Evolutionary conservation across 768 basidiomycete genomes (phyloP).

Genomic region (Termitomyces sp.): DNA sequence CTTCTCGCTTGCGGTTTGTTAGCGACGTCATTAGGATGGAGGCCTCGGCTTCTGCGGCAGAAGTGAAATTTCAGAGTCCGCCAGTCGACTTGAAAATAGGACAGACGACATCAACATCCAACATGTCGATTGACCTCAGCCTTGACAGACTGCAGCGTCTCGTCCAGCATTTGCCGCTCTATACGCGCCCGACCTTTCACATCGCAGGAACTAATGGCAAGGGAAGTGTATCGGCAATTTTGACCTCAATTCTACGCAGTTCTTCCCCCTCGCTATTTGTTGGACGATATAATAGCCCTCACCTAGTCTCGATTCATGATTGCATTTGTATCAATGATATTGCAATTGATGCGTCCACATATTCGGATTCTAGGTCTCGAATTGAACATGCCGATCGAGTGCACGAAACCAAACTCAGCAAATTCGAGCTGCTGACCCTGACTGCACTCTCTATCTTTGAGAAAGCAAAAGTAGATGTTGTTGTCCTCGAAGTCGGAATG

Average conservation of each 20-base stretch:
- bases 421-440: slow-evolving; percentile 83
- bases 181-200: slow-evolving; percentile 80
- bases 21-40: too few relatives aligned
- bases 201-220: slow-evolving; percentile 97
- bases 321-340: slow-evolving; percentile 62
- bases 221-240: slow-evolving; percentile 82
- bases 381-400: slow-evolving; percentile 46
- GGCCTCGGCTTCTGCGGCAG: too few relatives aligned
- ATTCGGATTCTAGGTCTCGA: slow-evolving; percentile 34
- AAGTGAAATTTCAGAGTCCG: too few relatives aligned
- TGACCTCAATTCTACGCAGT: slow-evolving; percentile 67
- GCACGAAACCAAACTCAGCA: slow-evolving; percentile 45
- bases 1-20: too few relatives aligned
- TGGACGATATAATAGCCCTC: slow-evolving; percentile 91
- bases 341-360: slow-evolving; percentile 44
- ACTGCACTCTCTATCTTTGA: slow-evolving; percentile 79
- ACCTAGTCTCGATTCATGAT: slow-evolving; percentile 75
- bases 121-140: slow-evolving; percentile 65
- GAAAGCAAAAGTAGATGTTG: slow-evolving; percentile 62
- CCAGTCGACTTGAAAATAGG: too few relatives aligned
- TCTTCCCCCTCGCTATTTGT: slow-evolving; percentile 52
- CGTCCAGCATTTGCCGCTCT: slow-evolving; percentile 47
- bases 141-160: slow-evolving; percentile 54
- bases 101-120: not conserved
- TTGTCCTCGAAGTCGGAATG: slow-evolving; percentile 91